Base-by-base conservation (phyloP, 495 filamentous ascomycete genomes). In the Aspergillus affinis region DNA sequence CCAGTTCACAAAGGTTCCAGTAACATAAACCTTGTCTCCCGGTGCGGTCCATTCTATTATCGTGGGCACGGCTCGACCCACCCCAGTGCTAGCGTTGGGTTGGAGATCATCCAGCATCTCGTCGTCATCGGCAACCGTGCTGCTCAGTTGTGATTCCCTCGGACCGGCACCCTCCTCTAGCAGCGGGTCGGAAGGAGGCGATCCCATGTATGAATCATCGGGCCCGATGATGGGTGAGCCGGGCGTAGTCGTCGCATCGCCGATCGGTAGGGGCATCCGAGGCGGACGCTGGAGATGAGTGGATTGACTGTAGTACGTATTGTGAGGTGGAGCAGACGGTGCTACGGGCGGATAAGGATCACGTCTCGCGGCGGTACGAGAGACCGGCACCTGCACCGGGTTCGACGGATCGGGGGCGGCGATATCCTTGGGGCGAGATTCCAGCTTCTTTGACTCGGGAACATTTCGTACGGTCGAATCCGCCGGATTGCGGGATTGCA, bases 1-100 rank as follows among this genome's bases (percentile, higher is more conserved):
- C 94, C 94, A 98, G 66, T 90, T 87, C 57, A 93, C 93, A 68
- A 97, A 97, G 19, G 95, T 98, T 61, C 94, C 94, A 1, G 95
- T 98, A 44, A 98, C 90, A 72, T 95, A 98, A 58, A 98, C 86
- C 76, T 91, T 94, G 56, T 95, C 84, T 32, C 89, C 89, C 41
- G 83, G 83, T 26, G 86, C 81, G 53, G 78, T 81, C 94, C 93
- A 98, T 73, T 91, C 87, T 44, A 98, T 84, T 32, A 82, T 69
- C 13, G 91, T 96, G 8, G 92, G 91, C 45, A 98, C 88, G 8
- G 75, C 72, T 54, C 70, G 77, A 23, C 76, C 75, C 7, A 74
- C 68, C 17, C 75, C 77, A 18, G 84, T 87, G 32, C 87, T 82
- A 41, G 85, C 69, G 62, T 77, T 81, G 57, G 72, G 72, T 59